These are phyloP conservation scores for Centrapalus pauciflorus DNA, from an alignment of 129 eudicot genomes.

Conservation along the genomic window DNA sequence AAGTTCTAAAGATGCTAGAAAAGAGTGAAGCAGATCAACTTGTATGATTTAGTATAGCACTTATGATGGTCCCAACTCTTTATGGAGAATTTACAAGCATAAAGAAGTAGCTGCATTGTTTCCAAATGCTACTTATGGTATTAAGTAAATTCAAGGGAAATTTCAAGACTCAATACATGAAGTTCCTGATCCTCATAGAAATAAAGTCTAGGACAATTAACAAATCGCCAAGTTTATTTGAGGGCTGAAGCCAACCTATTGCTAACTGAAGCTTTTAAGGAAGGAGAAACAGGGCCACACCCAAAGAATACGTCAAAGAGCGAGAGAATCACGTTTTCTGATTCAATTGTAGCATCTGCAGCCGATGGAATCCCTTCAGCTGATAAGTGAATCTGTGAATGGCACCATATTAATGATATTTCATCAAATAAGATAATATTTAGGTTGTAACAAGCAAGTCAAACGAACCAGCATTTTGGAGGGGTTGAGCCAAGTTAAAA, in stretches of 20 bases:
- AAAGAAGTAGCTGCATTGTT: background rate
- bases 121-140: background rate
- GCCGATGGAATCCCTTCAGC: conserved; percentile 53
- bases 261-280: conserved; percentile 74
- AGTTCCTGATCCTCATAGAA: background rate
- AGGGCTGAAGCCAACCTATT: conserved; percentile 46
- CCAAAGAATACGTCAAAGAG: conserved; percentile 91
- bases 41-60: no score
- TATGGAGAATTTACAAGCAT: background rate
- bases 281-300: conserved; percentile 68
- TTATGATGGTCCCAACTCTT: conserved; percentile 9
- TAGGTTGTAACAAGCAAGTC: background rate
- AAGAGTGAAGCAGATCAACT: conserved; percentile 33
- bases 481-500: conserved; percentile 76
- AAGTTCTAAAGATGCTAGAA: conserved; percentile 84
- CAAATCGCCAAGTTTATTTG: conserved; percentile 13
- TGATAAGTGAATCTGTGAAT: conserved; percentile 58
- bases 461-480: conserved; percentile 73
- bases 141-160: conserved; percentile 1
- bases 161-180: conserved; percentile 6
- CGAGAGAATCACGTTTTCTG: conserved; percentile 58
- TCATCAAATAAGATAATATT: background rate
- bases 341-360: conserved; percentile 64
- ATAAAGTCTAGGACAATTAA: background rate
- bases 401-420: background rate